Evolutionary conservation across 2,329 filamentous ascomycete genomes (phyloP).

Genomic region (Aureobasidium sp.): DNA sequence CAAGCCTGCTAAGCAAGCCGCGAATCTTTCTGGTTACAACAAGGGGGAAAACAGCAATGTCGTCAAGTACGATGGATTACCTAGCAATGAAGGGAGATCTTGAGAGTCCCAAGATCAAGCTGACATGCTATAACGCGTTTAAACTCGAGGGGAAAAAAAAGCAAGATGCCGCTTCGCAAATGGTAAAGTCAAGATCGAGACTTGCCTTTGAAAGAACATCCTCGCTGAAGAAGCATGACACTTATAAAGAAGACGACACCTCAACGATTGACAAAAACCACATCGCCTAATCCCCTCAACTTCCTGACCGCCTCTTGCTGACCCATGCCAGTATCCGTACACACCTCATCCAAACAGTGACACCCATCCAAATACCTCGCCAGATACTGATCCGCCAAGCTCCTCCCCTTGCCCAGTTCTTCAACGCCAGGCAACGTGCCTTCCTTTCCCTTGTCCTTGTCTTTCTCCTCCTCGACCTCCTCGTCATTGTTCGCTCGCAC

Average conservation of each 20-base stretch:
- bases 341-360: slow-evolving; percentile 76
- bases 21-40: no score
- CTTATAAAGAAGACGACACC: no score
- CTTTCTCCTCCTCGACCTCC: slow-evolving; percentile 30
- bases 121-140: not conserved
- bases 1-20: no score
- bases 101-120: no score
- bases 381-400: slow-evolving; percentile 42
- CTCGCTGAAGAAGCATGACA: no score
- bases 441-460: slow-evolving; percentile 12
- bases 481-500: slow-evolving; percentile 13
- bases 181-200: no score
- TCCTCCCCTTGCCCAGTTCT: slow-evolving; percentile 17
- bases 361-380: slow-evolving; percentile 65
- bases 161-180: no score
- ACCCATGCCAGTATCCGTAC: slow-evolving; percentile 64
- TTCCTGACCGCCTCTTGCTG: slow-evolving; percentile 64
- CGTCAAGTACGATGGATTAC: no score
- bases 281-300: slow-evolving; percentile 40
- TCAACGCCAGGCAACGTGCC: slow-evolving; percentile 15
- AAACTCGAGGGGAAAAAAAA: no score
- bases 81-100: no score
- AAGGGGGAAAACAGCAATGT: no score
- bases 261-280: slow-evolving; percentile 24
- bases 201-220: no score